Base-by-base conservation (phyloP, 257 asterid species). In the Coffea eugenioides region DNA sequence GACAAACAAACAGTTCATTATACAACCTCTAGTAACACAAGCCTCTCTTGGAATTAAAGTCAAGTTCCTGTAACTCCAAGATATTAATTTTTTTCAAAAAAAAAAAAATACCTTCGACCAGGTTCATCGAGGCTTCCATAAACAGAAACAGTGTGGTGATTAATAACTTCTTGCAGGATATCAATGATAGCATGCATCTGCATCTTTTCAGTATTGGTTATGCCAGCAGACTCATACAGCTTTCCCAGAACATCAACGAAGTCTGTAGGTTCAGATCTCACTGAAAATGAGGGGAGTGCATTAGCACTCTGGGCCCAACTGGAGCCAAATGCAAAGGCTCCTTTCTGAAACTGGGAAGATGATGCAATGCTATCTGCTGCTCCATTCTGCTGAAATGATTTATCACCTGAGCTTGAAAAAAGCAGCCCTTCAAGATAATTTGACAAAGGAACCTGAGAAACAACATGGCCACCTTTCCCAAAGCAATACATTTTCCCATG, bases 121-220 rank as follows among this genome's bases (percentile, higher is more conserved):
- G 97, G 90, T 79, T 91, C 99, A 88, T 95, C 99, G 83, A 95
- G 97, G 84, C 98, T 90, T 86, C 88, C 93, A 89, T 89, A 93
- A 78, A 93, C 95, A 86, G 98, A 95, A 78, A 83, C 80, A 67
- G 89, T 82, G 52, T 86, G 84, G 25, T 90, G 88, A 82, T 85
- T 80, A 77, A 90, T 87, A 76, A 93, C 90, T 86, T 95, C 99
- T 86, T 87, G 90, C 56, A 95, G 87, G 84, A 95, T 90, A 85
- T 88, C 88, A 79, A 91, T 81, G 72, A 94, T 87, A 59, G 98
- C 91, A 82, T 83, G 89, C 78, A 91, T 84, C 87, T 95, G 97
- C 92, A 89, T 83, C 93, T 90, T 91, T 79, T 91, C 98, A 81
- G 78, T 88, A 74, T 77, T 70, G 80, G 88, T 87, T 75, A 92